Conservation (phyloP, 2,329 filamentous ascomycete species). For the Rhinocladiella similis region DNA sequence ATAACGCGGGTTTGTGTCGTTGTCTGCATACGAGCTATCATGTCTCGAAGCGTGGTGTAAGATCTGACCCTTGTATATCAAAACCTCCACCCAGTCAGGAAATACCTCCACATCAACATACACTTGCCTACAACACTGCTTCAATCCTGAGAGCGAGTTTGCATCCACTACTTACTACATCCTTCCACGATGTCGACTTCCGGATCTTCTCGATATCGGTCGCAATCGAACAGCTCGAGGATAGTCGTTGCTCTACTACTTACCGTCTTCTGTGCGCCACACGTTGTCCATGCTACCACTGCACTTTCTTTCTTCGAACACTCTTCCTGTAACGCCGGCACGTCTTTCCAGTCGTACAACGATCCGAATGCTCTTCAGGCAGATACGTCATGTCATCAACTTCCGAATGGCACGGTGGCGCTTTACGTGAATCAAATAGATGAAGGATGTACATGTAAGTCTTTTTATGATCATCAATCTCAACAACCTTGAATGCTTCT, state of each 20-base stretch:
- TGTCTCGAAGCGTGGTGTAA: too few species aligned
- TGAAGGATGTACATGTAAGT: constrained; percentile 19
- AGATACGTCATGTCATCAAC: constrained; percentile 19
- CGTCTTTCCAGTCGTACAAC: constrained; percentile 12
- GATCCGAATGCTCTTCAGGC: constrained; percentile 3
- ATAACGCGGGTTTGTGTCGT: not conserved
- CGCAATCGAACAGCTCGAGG: not conserved
- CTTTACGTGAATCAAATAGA: constrained; percentile 18
- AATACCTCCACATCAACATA: too few species aligned
- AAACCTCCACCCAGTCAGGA: too few species aligned
- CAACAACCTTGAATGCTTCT: not conserved
- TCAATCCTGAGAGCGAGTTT: too few species aligned
- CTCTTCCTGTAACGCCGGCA: constrained; percentile 23
- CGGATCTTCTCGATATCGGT: too few species aligned
- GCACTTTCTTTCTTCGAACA: constrained; percentile 19
- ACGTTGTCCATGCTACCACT: constrained; percentile 1
- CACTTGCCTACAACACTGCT: too few species aligned
- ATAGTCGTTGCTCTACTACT: not conserved
- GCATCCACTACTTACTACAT: too few species aligned
- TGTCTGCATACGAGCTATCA: too few species aligned
- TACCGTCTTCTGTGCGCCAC: not conserved
- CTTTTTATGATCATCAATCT: not conserved
- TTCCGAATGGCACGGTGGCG: constrained; percentile 17
- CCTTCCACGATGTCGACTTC: not conserved
- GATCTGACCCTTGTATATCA: too few species aligned